Evolutionary conservation across 306 rosid genomes (phyloP).

Genomic region (cucumber (Cucumis sativus)): DNA sequence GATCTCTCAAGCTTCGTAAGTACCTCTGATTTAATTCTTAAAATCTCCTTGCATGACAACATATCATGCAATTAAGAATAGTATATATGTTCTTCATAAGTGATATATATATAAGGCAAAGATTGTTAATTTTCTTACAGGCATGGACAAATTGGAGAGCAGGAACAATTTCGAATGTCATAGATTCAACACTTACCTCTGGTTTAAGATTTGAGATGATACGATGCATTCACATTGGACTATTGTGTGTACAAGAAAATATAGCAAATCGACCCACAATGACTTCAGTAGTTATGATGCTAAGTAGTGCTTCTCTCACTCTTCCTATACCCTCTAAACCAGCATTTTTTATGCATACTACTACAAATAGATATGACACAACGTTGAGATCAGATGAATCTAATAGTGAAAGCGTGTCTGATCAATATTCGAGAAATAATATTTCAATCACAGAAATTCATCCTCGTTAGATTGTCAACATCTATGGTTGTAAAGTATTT

Average conservation of each 20-base stretch:
- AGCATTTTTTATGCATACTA: not conserved
- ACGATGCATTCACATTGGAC: constrained; percentile 12
- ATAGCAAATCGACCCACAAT: constrained; percentile 15
- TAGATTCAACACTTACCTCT: not conserved
- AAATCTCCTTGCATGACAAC: not conserved
- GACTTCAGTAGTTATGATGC: constrained; percentile 18
- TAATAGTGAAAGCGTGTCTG: not conserved
- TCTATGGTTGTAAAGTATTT: no score
- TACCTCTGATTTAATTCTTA: not conserved
- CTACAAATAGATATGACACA: not conserved
- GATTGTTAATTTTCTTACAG: not conserved
- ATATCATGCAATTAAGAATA: not conserved
- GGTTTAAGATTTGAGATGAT: not conserved
- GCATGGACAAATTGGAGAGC: not conserved
- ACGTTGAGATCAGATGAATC: not conserved
- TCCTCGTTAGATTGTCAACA: not conserved
- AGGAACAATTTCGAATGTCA: not conserved
- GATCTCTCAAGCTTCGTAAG: not conserved
- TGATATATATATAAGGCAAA: no score
- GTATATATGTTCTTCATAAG: no score
- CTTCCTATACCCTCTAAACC: not conserved
- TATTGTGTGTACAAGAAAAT: constrained; percentile 19
- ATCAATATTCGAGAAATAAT: not conserved
- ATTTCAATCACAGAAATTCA: not conserved
- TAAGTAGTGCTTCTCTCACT: not conserved